Evolutionary conservation across 73 alveolate species (phyloP), one percentile per base, ranked within the genome.

Genomic region (Loxodes magnus): DNA sequence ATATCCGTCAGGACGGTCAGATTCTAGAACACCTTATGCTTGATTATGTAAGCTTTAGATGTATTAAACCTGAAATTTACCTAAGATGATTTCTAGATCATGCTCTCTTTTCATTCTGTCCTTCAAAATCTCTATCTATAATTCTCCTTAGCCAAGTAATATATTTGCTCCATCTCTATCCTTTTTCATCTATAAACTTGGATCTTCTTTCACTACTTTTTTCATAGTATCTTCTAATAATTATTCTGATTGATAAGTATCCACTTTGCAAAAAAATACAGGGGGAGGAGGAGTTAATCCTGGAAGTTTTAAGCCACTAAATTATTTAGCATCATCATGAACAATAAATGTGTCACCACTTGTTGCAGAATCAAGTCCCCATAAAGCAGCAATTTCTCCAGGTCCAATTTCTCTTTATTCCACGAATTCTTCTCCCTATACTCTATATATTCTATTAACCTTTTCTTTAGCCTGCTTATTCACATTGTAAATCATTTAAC

Each of bases 301-400:
- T 34, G 61, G 54, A 7, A 85, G 65, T 20, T 55, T 39, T 49
- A 81, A 37, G n/a, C n/a, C n/a, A n/a, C n/a, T n/a, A n/a, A n/a
- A n/a, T 39, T 67, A 52, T 54, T 79, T 84, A 5, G 36, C 46
- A 38, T 74, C 88, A n/a, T 28, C 19, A 15, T 70, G 69, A 7
- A 41, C 74, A 7, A 79, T 28, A 5, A 79, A 17, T 4, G 93
- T 79, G 46, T 79, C 93, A 5, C 93, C 93, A 35, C 77, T 43
- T n/a, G 76, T 52, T 36, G 71, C 51, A 10, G 50, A 56, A 21
- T 63, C 54, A 22, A 62, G 53, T n/a, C 91, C 80, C 22, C 64
- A 35, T 19, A 85, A 56, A 2, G 96, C 96, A 29, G 76, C 89
- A 35, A 85, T 79, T 49, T 85, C 96, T 43, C 96, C 96, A 0